phyloP scores from a whole-genome alignment of 768 basidiomycete species.

The Amanita muscaria region DNA sequence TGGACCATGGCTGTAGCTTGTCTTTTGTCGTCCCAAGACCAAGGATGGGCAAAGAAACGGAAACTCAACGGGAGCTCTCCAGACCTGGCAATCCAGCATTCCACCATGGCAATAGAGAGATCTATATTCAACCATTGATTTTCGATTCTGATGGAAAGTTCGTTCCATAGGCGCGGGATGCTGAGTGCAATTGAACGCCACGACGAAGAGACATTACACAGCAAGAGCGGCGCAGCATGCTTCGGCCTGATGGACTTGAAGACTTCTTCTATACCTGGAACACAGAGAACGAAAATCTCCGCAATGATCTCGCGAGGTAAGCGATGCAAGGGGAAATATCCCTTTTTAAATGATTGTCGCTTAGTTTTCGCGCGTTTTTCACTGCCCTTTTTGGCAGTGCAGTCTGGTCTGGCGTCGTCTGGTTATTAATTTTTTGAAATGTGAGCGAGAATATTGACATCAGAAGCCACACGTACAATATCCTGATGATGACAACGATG shows the following conservation, averaged over 20 bases:
- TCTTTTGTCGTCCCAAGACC: neutral
- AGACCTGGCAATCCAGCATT: no score
- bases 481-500: neutral
- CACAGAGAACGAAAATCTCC: no score
- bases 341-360: neutral
- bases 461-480: neutral
- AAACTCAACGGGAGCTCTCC: no score
- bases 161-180: neutral
- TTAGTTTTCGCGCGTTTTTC: neutral
- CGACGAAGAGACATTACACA: neutral
- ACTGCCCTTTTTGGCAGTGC: neutral
- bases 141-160: neutral
- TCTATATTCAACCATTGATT: neutral
- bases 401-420: neutral
- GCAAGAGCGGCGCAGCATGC: neutral
- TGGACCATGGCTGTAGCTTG: neutral
- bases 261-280: no score
- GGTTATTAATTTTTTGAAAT: no score
- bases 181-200: neutral
- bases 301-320: no score
- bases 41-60: neutral
- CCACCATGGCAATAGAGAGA: neutral
- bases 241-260: no score
- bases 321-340: no score
- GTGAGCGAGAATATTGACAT: neutral